Base-by-base conservation (phyloP, 2,329 filamentous ascomycete species). In the Hypoxylon sp. region DNA sequence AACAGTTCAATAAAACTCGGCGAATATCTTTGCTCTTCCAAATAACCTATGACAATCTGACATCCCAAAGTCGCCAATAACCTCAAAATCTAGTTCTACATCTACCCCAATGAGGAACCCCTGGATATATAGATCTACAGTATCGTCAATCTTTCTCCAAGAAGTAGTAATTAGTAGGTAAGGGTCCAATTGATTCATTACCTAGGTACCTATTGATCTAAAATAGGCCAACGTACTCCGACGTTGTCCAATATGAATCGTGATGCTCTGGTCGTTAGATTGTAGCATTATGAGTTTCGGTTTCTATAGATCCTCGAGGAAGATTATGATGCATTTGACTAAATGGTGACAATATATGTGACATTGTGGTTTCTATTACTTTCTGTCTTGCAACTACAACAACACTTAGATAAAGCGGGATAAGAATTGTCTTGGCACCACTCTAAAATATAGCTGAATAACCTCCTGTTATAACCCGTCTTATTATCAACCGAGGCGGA, bases 401-500 rank as follows among this genome's bases (percentile, higher is more conserved):
- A 30, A 50, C 11, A 19, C 34, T 43, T 43, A 51, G 32, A 51
- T 60, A 17, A 13, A 43, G n/a, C 46, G 46, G 57, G 41, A 62
- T 62, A 62, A 48, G 23, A n/a, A 23, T 34, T 23, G 3, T 3
- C n/a, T 45, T 45, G 4, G 6, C 23, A 10, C 11, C 5, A 14
- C 23, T 21, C 5, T 10, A 7, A 32, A 21, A 14, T 45, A 19
- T 25, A 52, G 3, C 38, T 11, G 49, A 14, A 38, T 28, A 19
- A 14, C 19, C 11, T 2, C 30, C 6, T 21, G 23, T 41, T 14
- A 19, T 62, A 55, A 62, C 59, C 59, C 50, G 59, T 5, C 30
- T 14, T 23, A 34, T 13, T 23, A 28, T 62, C 10, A 28, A 46
- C 14, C 11, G 13, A 11, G 17, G 11, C 59, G 59, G 59, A 62